Evolutionary conservation across 345 rosid genomes (phyloP).

Genomic region (Acer negundo): DNA sequence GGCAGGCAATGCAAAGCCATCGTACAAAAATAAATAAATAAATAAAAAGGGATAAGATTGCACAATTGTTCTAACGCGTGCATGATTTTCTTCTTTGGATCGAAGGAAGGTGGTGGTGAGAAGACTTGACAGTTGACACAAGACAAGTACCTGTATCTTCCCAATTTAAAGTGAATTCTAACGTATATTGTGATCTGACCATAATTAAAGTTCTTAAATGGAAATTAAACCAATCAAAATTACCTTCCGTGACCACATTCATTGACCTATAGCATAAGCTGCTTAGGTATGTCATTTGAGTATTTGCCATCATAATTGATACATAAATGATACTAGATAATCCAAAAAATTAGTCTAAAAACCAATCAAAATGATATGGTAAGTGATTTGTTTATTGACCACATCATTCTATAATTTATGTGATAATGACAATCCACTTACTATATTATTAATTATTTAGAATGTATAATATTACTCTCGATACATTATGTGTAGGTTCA

Average conservation of each 20-base stretch:
- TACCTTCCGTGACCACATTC: not conserved
- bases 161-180: not conserved
- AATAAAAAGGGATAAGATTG: not conserved
- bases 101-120: not conserved
- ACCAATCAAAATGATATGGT: too few relatives aligned
- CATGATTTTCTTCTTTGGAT: not conserved
- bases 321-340: too few relatives aligned
- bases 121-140: slow-evolving; percentile 5
- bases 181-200: not conserved
- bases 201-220: not conserved
- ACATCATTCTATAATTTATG: too few relatives aligned
- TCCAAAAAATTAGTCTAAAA: too few relatives aligned
- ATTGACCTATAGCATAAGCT: not conserved
- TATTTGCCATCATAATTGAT: not conserved
- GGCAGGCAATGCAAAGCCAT: slow-evolving; percentile 19
- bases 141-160: not conserved
- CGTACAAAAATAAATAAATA: not conserved
- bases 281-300: not conserved
- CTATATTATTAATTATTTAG: too few relatives aligned
- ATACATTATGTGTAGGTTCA: not conserved
- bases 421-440: too few relatives aligned
- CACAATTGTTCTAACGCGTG: not conserved
- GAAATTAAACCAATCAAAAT: not conserved
- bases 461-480: too few relatives aligned
- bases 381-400: too few relatives aligned